phyloP scores from a whole-genome alignment of 108 stramenopile genomes.

The Epithemia pelagica region DNA sequence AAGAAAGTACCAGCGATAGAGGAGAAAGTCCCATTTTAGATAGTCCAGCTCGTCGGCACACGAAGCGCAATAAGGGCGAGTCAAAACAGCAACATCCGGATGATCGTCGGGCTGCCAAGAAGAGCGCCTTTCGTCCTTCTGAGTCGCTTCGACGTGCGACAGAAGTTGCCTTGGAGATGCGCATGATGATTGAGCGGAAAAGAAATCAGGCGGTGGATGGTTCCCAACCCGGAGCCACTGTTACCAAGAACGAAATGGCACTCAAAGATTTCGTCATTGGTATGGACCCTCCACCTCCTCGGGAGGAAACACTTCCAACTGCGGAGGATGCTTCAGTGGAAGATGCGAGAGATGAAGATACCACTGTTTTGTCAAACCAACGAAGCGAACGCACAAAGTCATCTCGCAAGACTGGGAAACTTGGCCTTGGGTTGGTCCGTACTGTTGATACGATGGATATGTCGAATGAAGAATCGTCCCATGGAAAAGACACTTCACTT shows the following conservation, averaged over 20 bases:
- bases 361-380: neutral
- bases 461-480: neutral
- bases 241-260: neutral
- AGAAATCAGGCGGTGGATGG: neutral
- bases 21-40: too few relatives aligned
- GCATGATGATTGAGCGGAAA: neutral
- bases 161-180: neutral
- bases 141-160: neutral
- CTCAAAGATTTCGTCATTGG: neutral
- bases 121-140: too few relatives aligned
- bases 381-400: neutral
- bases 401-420: neutral
- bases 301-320: too few relatives aligned
- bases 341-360: neutral
- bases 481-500: neutral
- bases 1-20: too few relatives aligned
- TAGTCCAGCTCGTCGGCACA: too few relatives aligned
- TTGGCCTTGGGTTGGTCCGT: neutral
- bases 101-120: too few relatives aligned
- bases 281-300: too few relatives aligned
- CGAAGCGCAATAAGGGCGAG: too few relatives aligned
- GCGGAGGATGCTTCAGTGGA: neutral
- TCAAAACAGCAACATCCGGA: too few relatives aligned
- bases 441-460: neutral
- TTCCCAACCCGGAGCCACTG: neutral